Base-by-base conservation (phyloP, 805 yeast species). In the Pichia heedii region DNA sequence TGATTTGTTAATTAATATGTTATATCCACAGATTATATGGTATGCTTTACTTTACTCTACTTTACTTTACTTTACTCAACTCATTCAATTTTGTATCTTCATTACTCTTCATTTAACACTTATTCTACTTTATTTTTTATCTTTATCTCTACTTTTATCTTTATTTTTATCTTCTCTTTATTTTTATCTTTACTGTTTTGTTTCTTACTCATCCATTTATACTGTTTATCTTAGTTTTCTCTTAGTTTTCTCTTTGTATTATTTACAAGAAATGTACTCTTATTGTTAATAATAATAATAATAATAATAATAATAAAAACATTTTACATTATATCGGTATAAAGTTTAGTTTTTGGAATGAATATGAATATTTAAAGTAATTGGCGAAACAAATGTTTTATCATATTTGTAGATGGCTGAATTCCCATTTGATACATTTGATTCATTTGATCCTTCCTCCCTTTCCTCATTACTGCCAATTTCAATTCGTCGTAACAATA, bases 321-420 rank as follows among this genome's bases (percentile, higher is more conserved):
- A n/a, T n/a, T n/a, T n/a, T n/a, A n/a, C n/a, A n/a, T n/a, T n/a
- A n/a, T n/a, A n/a, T n/a, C n/a, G n/a, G n/a, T n/a, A n/a, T n/a
- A n/a, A n/a, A 15, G 13, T 3, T 20, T 36, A 46, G n/a, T 27
- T 33, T 38, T 49, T 50, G 5, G 60, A 53, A 38, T 47, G 42
- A 16, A 59, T 53, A 45, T 59, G 60, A 8, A 59, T 37, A 33
- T 55, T 50, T 26, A 59, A 37, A 1, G 51, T 43, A 16, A 50
- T 38, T 3, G 60, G 59, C 5, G 54, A 35, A 3, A 57, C 37
- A 3, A 37, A 27, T 13, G 48, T 49, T 24, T 42, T 49, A 12
- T 47, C 41, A 44, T 53, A 59, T 21, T 49, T 53, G 18, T 53
- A 48, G 15, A n/a, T 42, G n/a, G n/a, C n/a, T 4, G 51, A 22